Base-by-base conservation (phyloP, 805 yeast genomes). In the Brettanomyces bruxellensis region DNA sequence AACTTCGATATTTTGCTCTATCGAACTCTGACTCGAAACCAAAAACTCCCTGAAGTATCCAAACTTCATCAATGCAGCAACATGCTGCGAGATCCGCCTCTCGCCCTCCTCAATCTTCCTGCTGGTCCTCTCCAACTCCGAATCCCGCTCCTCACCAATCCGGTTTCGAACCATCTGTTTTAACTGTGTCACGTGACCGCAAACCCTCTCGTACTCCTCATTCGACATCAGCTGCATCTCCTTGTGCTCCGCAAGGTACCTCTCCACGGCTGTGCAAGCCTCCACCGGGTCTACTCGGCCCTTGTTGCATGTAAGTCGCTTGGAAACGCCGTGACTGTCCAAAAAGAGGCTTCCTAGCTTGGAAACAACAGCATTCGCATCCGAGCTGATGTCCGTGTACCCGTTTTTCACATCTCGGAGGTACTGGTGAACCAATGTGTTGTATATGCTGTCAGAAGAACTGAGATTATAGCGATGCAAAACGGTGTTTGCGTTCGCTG, bases 21-120 rank as follows among this genome's bases (percentile, higher is more conserved):
- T 40, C 8, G 35, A 24, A 3, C 18, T 35, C 22, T 25, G 35
- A 9, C 25, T 14, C 11, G 12, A 25, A 13, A 44, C n/a, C 24
- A 50, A 11, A 5, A 57, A 47, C 44, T 57, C 60, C 49, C 73
- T 75, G 14, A 73, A 65, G 53, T 73, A 72, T 2, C 79, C 78
- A 50, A 73, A 58, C 13, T 70, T 69, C 41, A 72, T 64, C 32
- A 75, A 68, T 0, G 74, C 65, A 44, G 71, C 52, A 47, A 72
- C 69, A 52, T 74, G 79, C 50, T 67, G 65, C 45, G 60, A 63
- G 44, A 73, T 54, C 41, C 53, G 54, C 11, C 54, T 41, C 25
- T 50, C 46, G 40, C 24, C 24, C n/a, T 18, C 32, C 18, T 39
- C 28, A 23, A 39, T 39, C 12, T 39, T 12, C n/a, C 12, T 22